These are phyloP conservation scores for Primulina huaijiensis DNA, from an alignment of 257 asterid genomes.

Conservation along the genomic window DNA sequence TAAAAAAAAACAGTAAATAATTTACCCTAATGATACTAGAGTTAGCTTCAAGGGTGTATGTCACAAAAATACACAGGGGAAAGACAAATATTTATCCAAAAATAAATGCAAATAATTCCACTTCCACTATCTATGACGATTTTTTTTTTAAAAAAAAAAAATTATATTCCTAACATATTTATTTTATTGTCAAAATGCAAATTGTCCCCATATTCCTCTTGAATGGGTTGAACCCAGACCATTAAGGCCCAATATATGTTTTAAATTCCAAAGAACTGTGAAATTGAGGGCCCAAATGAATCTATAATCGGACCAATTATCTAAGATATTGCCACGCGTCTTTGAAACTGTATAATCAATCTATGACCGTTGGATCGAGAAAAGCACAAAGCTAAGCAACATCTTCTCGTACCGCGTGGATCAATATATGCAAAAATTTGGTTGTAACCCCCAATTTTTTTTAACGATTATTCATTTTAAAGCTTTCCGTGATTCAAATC, in stretches of 20 bases:
- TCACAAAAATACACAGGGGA: too few relatives aligned
- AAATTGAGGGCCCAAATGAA: not conserved
- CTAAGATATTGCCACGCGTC: not conserved
- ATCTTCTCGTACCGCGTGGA: constrained; percentile 36
- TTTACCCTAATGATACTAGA: too few relatives aligned
- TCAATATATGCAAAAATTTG: not conserved
- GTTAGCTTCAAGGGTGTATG: too few relatives aligned
- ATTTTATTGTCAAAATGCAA: too few relatives aligned
- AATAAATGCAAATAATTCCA: too few relatives aligned
- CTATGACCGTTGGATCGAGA: constrained; percentile 4
- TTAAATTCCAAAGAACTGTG: too few relatives aligned
- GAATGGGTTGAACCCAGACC: too few relatives aligned
- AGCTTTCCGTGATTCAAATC: constrained; percentile 7
- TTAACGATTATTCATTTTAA: not conserved
- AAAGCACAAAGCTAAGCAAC: not conserved
- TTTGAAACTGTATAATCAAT: not conserved
- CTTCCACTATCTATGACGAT: too few relatives aligned
- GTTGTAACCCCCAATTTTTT: constrained; percentile 18
- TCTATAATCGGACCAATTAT: not conserved
- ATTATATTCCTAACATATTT: too few relatives aligned
- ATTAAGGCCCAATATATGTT: not conserved
- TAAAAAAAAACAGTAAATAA: too few relatives aligned
- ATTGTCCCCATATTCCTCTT: not conserved
- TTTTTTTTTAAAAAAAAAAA: too few relatives aligned
- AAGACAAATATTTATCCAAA: too few relatives aligned